Base-by-base conservation (phyloP, 106 monocot species). In the Hemerocallis citrina region DNA sequence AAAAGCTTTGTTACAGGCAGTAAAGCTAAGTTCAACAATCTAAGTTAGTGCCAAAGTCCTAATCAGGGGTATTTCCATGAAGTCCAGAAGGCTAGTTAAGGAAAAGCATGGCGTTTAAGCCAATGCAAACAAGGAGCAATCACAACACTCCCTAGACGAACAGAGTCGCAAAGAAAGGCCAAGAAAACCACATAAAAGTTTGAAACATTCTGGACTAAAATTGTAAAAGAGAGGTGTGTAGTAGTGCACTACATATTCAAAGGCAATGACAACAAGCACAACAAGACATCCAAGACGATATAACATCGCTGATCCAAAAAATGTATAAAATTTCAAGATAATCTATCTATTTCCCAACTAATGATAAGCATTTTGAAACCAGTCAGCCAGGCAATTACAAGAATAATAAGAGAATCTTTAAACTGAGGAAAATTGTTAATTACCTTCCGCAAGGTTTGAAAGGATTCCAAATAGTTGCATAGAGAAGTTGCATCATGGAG, bases 401-500 rank as follows among this genome's bases (percentile, higher is more conserved):
- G 13, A 49, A 49, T 0, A 0, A 8, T 13, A 1, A 5, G 49
- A 49, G 49, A 49, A 49, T 2, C 24, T 49, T 7, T 4, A 10
- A 49, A 21, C 10, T 25, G 27, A n/a, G n/a, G n/a, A 4, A 2
- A 12, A 49, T 15, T 16, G 31, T 36, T 17, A 35, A 33, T 57
- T 43, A 96, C 95, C 84, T 90, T 96, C 2, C 95, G 72, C 34
- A 95, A 63, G 22, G 86, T 90, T 38, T 96, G 91, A 84, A 96
- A 96, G 16, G 95, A 84, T 61, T 96, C 95, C 23, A 90, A 34
- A 74, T 96, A 95, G 55, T 70, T 80, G 73, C 95, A 95, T 13
- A 95, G 68, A 62, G 86, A 67, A 43, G 75, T 45, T n/a, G 89
- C 75, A 67, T 93, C 93, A 65, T 80, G 79, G 49, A 89, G 67